These are phyloP conservation scores for Alternaria sp. DNA, from an alignment of 2,329 filamentous ascomycete species.

Conservation along the genomic window DNA sequence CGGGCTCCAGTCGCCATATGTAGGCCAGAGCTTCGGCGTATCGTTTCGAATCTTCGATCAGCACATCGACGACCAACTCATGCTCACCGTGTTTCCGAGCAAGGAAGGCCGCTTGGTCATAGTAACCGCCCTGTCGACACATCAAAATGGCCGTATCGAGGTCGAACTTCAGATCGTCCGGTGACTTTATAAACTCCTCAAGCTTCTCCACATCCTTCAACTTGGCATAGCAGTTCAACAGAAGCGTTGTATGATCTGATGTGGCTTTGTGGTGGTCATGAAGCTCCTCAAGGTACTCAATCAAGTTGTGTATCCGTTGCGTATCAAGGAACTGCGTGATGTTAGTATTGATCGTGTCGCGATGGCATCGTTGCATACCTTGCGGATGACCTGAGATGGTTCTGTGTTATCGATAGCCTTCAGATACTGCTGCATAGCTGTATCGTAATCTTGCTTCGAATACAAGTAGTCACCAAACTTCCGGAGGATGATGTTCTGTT, in stretches of 20 bases:
- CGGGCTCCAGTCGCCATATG: constrained; percentile 85
- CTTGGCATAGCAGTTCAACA: constrained; percentile 97
- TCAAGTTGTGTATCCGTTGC: constrained; percentile 95
- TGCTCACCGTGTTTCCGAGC: constrained; percentile 94
- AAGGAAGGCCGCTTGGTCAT: constrained; percentile 93
- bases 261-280: constrained; percentile 94
- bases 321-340: constrained; percentile 81
- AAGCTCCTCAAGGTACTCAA: constrained; percentile 94
- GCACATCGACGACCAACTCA: constrained; percentile 90
- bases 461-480: constrained; percentile 95
- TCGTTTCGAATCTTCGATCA: constrained; percentile 93
- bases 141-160: constrained; percentile 96
- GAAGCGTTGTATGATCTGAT: constrained; percentile 89
- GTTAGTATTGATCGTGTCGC: constrained; percentile 10
- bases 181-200: constrained; percentile 95
- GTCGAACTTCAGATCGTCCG: constrained; percentile 93
- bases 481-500: constrained; percentile 90
- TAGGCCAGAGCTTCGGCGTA: constrained; percentile 89
- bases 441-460: constrained; percentile 93
- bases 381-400: constrained; percentile 93
- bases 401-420: constrained; percentile 95
- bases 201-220: constrained; percentile 96
- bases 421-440: constrained; percentile 98
- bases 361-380: constrained; percentile 57
- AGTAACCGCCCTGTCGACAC: constrained; percentile 97